A percentile compares a stretch with the other conserved stretches of the same genome.
These are phyloP conservation scores for Kwoniella newhampshirensis DNA, from an alignment of 768 basidiomycete species.

Conservation along the genomic window DNA sequence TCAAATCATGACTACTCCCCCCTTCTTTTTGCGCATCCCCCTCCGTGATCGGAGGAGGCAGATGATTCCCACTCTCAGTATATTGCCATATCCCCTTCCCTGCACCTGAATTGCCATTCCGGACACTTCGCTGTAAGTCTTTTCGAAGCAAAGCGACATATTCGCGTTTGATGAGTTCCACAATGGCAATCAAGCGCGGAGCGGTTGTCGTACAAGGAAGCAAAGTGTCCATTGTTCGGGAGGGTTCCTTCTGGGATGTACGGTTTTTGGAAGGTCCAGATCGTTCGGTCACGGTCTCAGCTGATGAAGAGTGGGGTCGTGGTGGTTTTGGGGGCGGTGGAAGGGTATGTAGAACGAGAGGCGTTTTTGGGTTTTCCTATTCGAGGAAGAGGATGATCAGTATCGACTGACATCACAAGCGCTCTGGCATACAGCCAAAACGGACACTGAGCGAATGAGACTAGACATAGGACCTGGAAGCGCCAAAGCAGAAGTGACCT, in stretches of 20 bases:
- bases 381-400: too few relatives aligned
- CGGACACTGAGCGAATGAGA: too few relatives aligned
- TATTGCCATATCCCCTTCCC: conserved; percentile 48
- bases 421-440: too few relatives aligned
- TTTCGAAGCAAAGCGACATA: conserved; percentile 45
- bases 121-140: not conserved
- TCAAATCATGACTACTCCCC: conserved; percentile 8
- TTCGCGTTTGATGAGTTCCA: conserved; percentile 82
- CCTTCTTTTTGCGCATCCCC: conserved; percentile 7
- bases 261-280: conserved; percentile 2
- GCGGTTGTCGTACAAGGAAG: conserved; percentile 52
- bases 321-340: conserved; percentile 9
- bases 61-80: conserved; percentile 28
- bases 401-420: too few relatives aligned
- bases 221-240: too few relatives aligned
- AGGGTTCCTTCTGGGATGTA: too few relatives aligned
- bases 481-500: not conserved
- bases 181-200: conserved; percentile 71
- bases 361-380: conserved; percentile 32
- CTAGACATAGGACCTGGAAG: too few relatives aligned
- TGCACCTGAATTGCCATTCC: conserved; percentile 5
- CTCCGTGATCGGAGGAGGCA: conserved; percentile 5
- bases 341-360: conserved; percentile 36
- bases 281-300: not conserved
- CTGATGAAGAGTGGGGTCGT: not conserved